phyloP scores from a whole-genome alignment of 2,329 filamentous ascomycete species.

The Fusarium protoensiforme region DNA sequence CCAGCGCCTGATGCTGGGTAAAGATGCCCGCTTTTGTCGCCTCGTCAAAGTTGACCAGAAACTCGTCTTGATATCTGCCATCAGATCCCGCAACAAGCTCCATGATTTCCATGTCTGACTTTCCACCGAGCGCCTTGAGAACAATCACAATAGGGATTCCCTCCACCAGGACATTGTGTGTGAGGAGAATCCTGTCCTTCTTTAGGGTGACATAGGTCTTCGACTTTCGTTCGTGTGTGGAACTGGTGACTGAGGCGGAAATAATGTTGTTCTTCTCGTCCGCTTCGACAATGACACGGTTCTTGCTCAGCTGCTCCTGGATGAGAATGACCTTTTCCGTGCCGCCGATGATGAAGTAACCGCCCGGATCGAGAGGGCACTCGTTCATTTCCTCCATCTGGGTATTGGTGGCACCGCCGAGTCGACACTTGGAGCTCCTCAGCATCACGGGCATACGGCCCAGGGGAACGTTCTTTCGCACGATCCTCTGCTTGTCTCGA shows the following conservation, averaged over 20 bases:
- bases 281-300: conserved; percentile 96
- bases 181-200: conserved; percentile 89
- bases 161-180: conserved; percentile 93
- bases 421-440: conserved; percentile 91
- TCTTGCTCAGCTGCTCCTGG: conserved; percentile 99
- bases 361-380: conserved; percentile 94
- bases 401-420: conserved; percentile 83
- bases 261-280: conserved; percentile 93
- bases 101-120: conserved; percentile 95
- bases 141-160: conserved; percentile 95
- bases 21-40: conserved; percentile 84
- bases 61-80: conserved; percentile 91
- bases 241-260: conserved; percentile 96
- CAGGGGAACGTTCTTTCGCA: conserved; percentile 81
- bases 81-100: conserved; percentile 90
- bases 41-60: conserved; percentile 95
- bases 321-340: conserved; percentile 99
- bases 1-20: conserved; percentile 94
- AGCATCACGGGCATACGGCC: conserved; percentile 97
- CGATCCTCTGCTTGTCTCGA: conserved; percentile 79
- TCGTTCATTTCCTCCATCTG: conserved; percentile 95
- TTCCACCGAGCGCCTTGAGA: conserved; percentile 91
- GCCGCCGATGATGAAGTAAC: conserved; percentile 97
- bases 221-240: conserved; percentile 96
- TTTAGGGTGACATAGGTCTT: conserved; percentile 97